Conservation (phyloP, 345 rosid genomes). For the Euphorbia tirucalli region DNA sequence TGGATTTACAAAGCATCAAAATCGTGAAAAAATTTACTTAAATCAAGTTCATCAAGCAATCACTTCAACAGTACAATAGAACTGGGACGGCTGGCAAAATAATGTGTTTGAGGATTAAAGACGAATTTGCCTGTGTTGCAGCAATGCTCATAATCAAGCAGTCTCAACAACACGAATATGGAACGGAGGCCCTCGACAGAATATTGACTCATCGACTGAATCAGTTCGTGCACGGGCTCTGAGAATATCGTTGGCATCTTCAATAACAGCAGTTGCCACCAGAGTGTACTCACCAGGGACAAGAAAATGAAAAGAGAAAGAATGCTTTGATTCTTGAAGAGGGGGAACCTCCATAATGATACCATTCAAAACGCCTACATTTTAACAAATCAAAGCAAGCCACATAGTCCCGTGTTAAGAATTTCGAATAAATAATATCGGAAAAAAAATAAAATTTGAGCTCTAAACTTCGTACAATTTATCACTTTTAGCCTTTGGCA, state of each 20-base stretch:
- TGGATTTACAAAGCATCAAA: slow-evolving; percentile 12
- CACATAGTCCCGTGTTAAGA: background rate
- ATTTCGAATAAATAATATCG: background rate
- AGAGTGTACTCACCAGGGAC: slow-evolving; percentile 93
- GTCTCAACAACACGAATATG: slow-evolving; percentile 69
- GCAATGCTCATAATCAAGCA: slow-evolving; percentile 30
- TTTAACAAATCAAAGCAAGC: background rate
- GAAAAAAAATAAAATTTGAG: background rate
- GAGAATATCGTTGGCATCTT: slow-evolving; percentile 76
- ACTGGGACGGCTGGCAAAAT: background rate
- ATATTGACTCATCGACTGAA: slow-evolving; percentile 78
- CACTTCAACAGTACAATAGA: background rate
- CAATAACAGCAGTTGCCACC: slow-evolving; percentile 82
- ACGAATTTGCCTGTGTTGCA: background rate
- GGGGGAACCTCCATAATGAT: slow-evolving; percentile 77
- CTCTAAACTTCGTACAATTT: background rate
- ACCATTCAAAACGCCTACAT: slow-evolving; percentile 68
- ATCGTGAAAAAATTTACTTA: background rate
- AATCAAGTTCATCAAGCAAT: background rate
- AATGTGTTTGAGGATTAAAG: too few relatives aligned
- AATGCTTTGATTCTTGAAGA: slow-evolving; percentile 63
- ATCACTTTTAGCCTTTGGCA: too few relatives aligned
- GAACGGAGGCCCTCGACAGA: slow-evolving; percentile 93
- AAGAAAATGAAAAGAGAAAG: slow-evolving; percentile 80
- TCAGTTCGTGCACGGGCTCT: slow-evolving; percentile 75